Conservation (phyloP, 148 eudicot genomes). For the Hydrangea macrophylla region DNA sequence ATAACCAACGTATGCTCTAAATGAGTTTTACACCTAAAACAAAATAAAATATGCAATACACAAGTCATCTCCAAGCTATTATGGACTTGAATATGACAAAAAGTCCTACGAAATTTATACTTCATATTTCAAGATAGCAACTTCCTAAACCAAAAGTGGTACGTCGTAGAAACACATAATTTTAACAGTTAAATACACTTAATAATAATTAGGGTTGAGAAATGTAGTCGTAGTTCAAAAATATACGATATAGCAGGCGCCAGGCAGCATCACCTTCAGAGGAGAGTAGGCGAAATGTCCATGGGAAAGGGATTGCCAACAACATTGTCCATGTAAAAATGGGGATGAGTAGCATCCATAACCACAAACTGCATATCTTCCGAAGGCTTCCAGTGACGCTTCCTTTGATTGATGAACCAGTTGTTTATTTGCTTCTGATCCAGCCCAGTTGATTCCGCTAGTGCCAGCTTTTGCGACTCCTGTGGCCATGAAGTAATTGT, state of each 20-base stretch:
- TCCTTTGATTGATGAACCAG: constrained; percentile 98
- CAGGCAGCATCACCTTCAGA: constrained; percentile 28
- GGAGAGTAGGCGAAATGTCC: constrained; percentile 74
- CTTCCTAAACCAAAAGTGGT: too few species aligned
- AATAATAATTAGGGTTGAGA: neutral
- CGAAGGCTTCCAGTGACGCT: constrained; percentile 95
- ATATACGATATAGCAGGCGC: too few species aligned
- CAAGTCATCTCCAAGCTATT: too few species aligned
- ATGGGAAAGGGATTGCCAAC: constrained; percentile 73
- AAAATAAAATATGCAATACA: too few species aligned
- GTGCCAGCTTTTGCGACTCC: constrained; percentile 91
- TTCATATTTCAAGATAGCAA: too few species aligned
- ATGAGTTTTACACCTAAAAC: too few species aligned
- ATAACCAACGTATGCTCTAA: too few species aligned
- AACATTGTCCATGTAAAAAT: constrained; percentile 60
- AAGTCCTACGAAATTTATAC: too few species aligned
- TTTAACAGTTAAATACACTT: too few species aligned
- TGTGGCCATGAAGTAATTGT: constrained; percentile 16
- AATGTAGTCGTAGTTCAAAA: neutral
- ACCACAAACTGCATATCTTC: constrained; percentile 91
- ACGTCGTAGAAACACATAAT: too few species aligned
- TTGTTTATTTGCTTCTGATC: constrained; percentile 97
- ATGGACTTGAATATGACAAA: too few species aligned
- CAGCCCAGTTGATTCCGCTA: constrained; percentile 85
- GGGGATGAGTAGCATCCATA: constrained; percentile 56